phyloP scores from a whole-genome alignment of 352 stramenopile species.

The Pelagophyceae sp. region DNA sequence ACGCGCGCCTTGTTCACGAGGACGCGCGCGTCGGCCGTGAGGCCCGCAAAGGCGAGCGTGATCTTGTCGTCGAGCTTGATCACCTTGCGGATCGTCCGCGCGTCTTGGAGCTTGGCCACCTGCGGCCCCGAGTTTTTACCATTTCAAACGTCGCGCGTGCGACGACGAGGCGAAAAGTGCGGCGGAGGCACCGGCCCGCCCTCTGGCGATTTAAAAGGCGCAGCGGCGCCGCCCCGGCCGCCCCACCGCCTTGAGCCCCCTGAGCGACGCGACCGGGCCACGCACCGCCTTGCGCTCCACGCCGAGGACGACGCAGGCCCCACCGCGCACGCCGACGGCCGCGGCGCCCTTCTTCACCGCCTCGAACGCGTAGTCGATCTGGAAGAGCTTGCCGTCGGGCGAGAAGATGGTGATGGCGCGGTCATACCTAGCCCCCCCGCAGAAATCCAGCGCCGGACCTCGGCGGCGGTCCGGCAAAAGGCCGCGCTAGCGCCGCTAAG shows the following conservation, averaged over 20 bases:
- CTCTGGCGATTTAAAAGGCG: no score
- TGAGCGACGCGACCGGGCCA: no score
- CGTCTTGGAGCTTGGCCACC: conserved; percentile 79
- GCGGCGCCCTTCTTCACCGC: conserved; percentile 93
- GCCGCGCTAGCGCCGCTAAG: no score
- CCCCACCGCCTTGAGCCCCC: no score
- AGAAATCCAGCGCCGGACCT: not conserved
- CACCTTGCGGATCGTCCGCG: conserved; percentile 97
- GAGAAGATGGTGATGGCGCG: conserved; percentile 98
- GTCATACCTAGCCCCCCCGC: conserved; percentile 70
- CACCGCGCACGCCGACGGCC: conserved; percentile 89
- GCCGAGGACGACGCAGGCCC: conserved; percentile 58
- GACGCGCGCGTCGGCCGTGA: conserved; percentile 92
- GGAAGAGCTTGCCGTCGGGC: conserved; percentile 96
- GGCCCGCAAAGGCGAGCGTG: conserved; percentile 92
- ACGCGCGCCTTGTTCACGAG: conserved; percentile 83
- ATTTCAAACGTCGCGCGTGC: no score
- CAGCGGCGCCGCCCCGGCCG: no score
- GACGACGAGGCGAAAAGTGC: no score
- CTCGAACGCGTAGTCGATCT: conserved; percentile 99
- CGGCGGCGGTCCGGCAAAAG: no score
- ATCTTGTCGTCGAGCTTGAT: conserved; percentile 95
- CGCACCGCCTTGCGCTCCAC: conserved; percentile 60
- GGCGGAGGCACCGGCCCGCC: no score
- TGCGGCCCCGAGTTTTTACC: no score